A percentile compares a stretch with the other conserved stretches of the same genome.
phyloP scores from a whole-genome alignment of 805 yeast species.

The Candida takata region DNA sequence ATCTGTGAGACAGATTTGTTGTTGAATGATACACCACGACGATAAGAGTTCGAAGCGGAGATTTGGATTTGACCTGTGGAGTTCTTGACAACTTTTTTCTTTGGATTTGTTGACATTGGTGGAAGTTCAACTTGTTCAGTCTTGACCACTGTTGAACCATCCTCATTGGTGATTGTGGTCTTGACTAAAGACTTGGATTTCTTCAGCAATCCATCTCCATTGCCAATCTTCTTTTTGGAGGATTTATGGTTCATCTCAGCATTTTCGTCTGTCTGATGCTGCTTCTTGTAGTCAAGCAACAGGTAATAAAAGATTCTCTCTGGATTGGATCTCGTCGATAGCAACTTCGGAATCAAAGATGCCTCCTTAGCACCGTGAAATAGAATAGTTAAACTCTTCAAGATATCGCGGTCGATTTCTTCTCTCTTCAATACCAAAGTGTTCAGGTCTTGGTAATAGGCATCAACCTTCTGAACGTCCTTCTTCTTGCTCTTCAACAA shows the following conservation, averaged over 20 bases:
- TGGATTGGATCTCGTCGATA: slow-evolving; percentile 52
- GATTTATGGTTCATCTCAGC: slow-evolving; percentile 12
- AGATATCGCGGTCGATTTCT: slow-evolving; percentile 60
- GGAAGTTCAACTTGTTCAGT: slow-evolving; percentile 13
- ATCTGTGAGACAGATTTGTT: slow-evolving; percentile 12
- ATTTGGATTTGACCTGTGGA: slow-evolving; percentile 24
- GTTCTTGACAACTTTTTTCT: slow-evolving; percentile 18
- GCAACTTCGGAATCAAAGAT: slow-evolving; percentile 44
- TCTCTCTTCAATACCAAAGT: slow-evolving; percentile 30
- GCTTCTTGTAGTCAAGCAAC: slow-evolving; percentile 65
- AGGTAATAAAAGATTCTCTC: slow-evolving; percentile 80
- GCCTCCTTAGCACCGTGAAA: slow-evolving; percentile 71
- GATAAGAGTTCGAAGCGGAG: slow-evolving; percentile 25
- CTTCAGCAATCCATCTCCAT: slow-evolving; percentile 30
- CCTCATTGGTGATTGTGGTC: slow-evolving; percentile 32
- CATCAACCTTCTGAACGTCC: slow-evolving; percentile 25
- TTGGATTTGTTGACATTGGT: slow-evolving; percentile 13
- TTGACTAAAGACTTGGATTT: slow-evolving; percentile 34
- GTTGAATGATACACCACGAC: slow-evolving; percentile 27
- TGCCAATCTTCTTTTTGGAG: slow-evolving; percentile 23
- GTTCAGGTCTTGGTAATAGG: slow-evolving; percentile 33
- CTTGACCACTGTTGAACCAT: slow-evolving; percentile 21
- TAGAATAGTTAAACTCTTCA: slow-evolving; percentile 67
- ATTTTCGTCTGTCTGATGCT: slow-evolving; percentile 35
- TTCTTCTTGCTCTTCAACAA: slow-evolving; percentile 25